Base-by-base conservation (phyloP, 208 protist species). In the Strigomonas oncopelti region DNA sequence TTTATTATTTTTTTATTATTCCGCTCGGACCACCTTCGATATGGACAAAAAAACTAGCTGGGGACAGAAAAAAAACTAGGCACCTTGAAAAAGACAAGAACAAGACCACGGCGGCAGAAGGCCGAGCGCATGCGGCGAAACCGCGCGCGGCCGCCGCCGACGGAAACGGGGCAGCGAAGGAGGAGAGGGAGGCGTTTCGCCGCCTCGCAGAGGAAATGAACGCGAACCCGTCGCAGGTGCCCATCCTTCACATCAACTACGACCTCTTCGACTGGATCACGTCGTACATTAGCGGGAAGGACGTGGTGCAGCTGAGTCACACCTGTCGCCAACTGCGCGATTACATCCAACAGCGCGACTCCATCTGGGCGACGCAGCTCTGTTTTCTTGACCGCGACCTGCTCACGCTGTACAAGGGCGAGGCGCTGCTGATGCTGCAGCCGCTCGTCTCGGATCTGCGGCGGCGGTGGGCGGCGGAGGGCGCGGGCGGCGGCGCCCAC, bases 341-440 rank as follows among this genome's bases (percentile, higher is more conserved):
- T 2, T 34, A 71, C 22, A 58, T 91, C 36, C 78, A 79, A 36
- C 34, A 56, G 28, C 80, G 74, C 5, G 84, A 89, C n/a, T 85
- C 67, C 51, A 72, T 94, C 29, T 94, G 88, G 88, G 61, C 65
- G 63, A 56, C 67, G 38, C 88, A 94, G 74, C 72, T 94, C 1
- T 45, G 76, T 25, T 85, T 84, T 54, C 84, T 91, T 55, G 74
- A 82, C 53, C 46, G 68, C 2, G 83, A 90, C 34, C 74, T 94
- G 64, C 52, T 54, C 16, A 67, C 72, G 55, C 73, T 91, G 5
- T 48, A 48, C 60, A 77, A 83, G 5, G 76, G 80, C 29, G 80
- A 78, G 16, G 53, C 75, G 48, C 72, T 92, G 28, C 76, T 94
- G 18, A 71, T 84, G 29, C 31, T 85, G 18, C 71, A 65, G 5